phyloP scores from a whole-genome alignment of 2,329 filamentous ascomycete species.

The Thielaviopsis cerberus region DNA sequence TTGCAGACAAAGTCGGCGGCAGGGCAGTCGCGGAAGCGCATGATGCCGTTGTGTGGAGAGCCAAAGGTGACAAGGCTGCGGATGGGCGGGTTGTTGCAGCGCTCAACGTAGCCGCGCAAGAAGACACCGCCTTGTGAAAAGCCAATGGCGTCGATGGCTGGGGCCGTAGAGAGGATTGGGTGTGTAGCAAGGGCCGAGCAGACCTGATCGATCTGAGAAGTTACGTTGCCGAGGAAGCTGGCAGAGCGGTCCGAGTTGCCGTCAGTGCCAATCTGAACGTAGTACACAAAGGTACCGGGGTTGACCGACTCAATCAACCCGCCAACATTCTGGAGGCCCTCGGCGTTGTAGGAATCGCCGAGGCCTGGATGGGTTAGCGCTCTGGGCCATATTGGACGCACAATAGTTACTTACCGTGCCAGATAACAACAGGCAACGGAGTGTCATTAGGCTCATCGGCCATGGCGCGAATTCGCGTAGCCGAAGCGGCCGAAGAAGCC shows the following conservation, averaged over 20 bases:
- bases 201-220: slow-evolving; percentile 54
- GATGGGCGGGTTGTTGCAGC: slow-evolving; percentile 61
- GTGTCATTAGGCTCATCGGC: slow-evolving; percentile 29
- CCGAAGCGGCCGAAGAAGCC: slow-evolving; percentile 15
- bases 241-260: slow-evolving; percentile 54
- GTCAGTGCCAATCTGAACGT: slow-evolving; percentile 51
- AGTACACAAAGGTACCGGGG: slow-evolving; percentile 71
- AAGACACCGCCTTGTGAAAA: slow-evolving; percentile 96
- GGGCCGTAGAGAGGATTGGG: slow-evolving; percentile 62
- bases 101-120: slow-evolving; percentile 74
- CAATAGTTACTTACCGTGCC: slow-evolving; percentile 45
- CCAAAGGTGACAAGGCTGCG: slow-evolving; percentile 74
- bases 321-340: slow-evolving; percentile 54
- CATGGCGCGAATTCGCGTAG: slow-evolving; percentile 18
- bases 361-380: slow-evolving; percentile 23
- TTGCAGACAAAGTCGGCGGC: slow-evolving; percentile 62
- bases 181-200: slow-evolving; percentile 61
- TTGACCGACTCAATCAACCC: slow-evolving; percentile 53
- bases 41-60: slow-evolving; percentile 82
- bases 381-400: not conserved
- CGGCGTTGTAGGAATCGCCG: slow-evolving; percentile 55
- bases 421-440: slow-evolving; percentile 81
- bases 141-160: slow-evolving; percentile 74
- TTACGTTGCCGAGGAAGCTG: slow-evolving; percentile 83
- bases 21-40: slow-evolving; percentile 58